Base-by-base conservation (phyloP, 306 rosid genomes). In the Vicia faba region DNA sequence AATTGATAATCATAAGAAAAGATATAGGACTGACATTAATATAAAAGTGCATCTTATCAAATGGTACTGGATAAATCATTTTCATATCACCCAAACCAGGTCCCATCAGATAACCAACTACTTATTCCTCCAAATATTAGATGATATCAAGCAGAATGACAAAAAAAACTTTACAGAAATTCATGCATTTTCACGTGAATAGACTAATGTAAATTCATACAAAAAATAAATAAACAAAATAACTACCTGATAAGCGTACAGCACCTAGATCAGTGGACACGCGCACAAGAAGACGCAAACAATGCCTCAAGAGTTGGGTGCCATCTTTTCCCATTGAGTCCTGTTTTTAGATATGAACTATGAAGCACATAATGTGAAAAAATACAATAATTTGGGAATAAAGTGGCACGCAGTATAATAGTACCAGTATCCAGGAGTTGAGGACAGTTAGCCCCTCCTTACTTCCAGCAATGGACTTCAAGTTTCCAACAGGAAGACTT, bases 281-380 rank as follows among this genome's bases (percentile, higher is more conserved):
- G 26, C 80, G 91, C 71, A 95, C 99, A 83, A 95, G 97, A 66
- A 95, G 91, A 54, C 99, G 96, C 82, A 95, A 92, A 82, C 99
- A 95, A 44, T 95, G 99, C 76, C 99, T 86, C 86, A 95, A 81
- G 57, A 95, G 96, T 83, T 91, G 96, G 77, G 99, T 95, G 46
- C 96, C 91, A 67, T 89, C 97, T 88, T 95, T 95, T 71, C 99
- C 99, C 99, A 95, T 85, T 8, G 99, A 95, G 66, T 95, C 99
- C 99, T 95, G 75, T 73, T 44, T 59, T 18, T 48, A 62, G 33
- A 70, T 31, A 67, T 31, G 43, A 64, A 82, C 56, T 12, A 74
- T 40, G 57, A 60, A 78, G 66, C 23, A 23, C 62, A 77, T 13
- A 67, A 28, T 60, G 58, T 69, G 69, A 68, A 15, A 15, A 76